These are phyloP conservation scores for Pestalotiopsis fici DNA, from an alignment of 2,329 filamentous ascomycete species.

Conservation along the genomic window DNA sequence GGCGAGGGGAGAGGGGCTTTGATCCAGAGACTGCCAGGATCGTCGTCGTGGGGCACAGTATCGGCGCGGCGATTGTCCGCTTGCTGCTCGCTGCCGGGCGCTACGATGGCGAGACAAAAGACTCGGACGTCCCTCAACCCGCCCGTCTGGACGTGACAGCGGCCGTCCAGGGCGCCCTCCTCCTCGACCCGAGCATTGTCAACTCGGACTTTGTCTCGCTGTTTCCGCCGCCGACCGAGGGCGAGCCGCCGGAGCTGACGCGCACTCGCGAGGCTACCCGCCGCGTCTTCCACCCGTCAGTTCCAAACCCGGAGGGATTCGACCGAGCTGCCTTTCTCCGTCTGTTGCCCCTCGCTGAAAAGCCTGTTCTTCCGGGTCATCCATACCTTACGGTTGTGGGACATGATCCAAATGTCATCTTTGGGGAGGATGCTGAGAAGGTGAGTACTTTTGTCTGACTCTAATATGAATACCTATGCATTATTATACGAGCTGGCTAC, in stretches of 20 bases:
- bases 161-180: neutral
- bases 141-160: neutral
- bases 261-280: neutral
- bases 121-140: neutral
- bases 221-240: neutral
- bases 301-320: neutral
- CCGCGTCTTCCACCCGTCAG: neutral
- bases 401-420: neutral
- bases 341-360: neutral
- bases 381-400: neutral
- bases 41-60: slow-evolving; percentile 1
- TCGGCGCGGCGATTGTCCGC: neutral
- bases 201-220: slow-evolving; percentile 7
- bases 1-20: neutral
- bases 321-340: neutral
- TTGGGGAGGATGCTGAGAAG: neutral
- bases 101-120: neutral
- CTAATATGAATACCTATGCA: no score
- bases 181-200: slow-evolving; percentile 3
- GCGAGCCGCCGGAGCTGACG: neutral
- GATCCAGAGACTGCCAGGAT: neutral
- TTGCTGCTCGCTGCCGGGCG: neutral
- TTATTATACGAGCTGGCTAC: no score
- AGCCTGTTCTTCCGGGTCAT: neutral
- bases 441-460: neutral